These are phyloP conservation scores for Pseudogymnoascus sp. DNA, from an alignment of 2,329 filamentous ascomycete species.

Conservation along the genomic window DNA sequence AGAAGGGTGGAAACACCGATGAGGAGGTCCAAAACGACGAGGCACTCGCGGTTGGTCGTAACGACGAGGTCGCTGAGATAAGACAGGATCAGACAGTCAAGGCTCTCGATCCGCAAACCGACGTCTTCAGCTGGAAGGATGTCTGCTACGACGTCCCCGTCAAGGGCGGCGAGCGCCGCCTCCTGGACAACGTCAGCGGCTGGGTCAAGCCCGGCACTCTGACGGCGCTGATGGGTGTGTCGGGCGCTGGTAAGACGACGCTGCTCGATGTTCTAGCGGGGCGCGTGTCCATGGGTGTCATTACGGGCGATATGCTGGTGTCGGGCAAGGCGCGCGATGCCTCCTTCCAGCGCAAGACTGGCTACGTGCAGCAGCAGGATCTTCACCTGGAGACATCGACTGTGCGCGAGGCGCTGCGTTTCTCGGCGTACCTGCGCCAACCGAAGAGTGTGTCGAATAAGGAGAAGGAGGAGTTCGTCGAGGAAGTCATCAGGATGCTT, in stretches of 20 bases:
- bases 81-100: constrained; percentile 22
- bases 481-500: constrained; percentile 84
- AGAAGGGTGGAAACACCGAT: constrained; percentile 19
- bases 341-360: constrained; percentile 86
- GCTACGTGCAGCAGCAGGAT: constrained; percentile 91
- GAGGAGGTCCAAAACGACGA: constrained; percentile 24
- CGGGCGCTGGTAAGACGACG: constrained; percentile 81
- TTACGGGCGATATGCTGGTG: constrained; percentile 68
- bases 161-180: constrained; percentile 54
- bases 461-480: constrained; percentile 83
- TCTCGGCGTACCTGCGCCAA: constrained; percentile 81
- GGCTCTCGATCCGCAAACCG: constrained; percentile 24
- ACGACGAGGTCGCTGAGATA: constrained; percentile 9
- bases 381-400: constrained; percentile 79
- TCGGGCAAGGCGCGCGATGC: constrained; percentile 41
- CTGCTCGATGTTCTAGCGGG: constrained; percentile 72
- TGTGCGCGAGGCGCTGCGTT: constrained; percentile 80
- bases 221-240: constrained; percentile 63
- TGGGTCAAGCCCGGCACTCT: constrained; percentile 67
- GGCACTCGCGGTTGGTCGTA: constrained; percentile 15
- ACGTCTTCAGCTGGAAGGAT: constrained; percentile 29
- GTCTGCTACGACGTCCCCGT: constrained; percentile 71
- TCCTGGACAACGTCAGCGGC: constrained; percentile 64
- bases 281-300: constrained; percentile 81
- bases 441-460: constrained; percentile 62